phyloP scores from a whole-genome alignment of 345 rosid species.

The Arabis hirsuta region DNA sequence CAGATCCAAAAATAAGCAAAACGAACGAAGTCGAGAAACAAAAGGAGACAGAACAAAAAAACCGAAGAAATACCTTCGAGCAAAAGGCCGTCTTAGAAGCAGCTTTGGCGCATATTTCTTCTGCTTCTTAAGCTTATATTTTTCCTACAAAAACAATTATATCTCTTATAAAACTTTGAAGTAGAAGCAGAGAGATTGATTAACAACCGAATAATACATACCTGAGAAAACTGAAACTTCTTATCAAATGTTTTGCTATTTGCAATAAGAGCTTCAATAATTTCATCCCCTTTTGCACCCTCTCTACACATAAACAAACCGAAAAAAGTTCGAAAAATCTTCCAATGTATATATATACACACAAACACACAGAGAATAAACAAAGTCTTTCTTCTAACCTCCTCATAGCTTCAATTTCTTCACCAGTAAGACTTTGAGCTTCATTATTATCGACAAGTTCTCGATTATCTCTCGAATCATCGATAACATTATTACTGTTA shows the following conservation, averaged over 20 bases:
- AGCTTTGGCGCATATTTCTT: conserved; percentile 94
- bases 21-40: conserved; percentile 1
- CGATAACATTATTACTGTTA: conserved; percentile 47
- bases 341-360: neutral
- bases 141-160: conserved; percentile 57
- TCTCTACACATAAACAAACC: conserved; percentile 54
- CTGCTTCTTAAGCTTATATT: conserved; percentile 85
- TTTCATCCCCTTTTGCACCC: conserved; percentile 87
- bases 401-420: conserved; percentile 82
- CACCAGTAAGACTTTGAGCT: conserved; percentile 79
- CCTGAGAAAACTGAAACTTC: conserved; percentile 87
- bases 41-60: neutral
- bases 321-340: neutral
- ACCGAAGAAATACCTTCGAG: conserved; percentile 57
- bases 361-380: neutral
- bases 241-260: conserved; percentile 89
- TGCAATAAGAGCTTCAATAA: conserved; percentile 89
- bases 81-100: conserved; percentile 78
- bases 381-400: conserved; percentile 47
- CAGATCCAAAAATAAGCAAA: conserved; percentile 30
- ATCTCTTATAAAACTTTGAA: neutral
- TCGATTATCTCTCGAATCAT: conserved; percentile 72
- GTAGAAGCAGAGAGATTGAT: conserved; percentile 18
- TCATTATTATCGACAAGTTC: conserved; percentile 76
- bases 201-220: conserved; percentile 22